Evolutionary conservation across 176 grass and related monocot species (phyloP), one percentile per base, ranked within the genome.

Genomic region (Musa schizocarpa): DNA sequence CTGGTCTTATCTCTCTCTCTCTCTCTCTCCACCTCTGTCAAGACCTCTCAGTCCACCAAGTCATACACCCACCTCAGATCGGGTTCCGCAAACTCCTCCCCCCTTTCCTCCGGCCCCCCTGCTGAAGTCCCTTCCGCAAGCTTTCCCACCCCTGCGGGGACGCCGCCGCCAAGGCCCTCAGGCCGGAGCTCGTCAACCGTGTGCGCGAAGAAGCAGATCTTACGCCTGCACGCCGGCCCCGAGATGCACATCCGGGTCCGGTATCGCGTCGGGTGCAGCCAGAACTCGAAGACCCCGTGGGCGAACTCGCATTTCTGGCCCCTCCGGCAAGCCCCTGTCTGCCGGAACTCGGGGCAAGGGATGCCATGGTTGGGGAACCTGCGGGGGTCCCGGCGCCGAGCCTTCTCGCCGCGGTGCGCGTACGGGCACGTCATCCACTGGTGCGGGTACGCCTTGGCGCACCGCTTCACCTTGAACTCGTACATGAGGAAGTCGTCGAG

Each of bases 261-360:
- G 78, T 63, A 80, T 11, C 78, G 78, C 12, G 78, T 52, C 5
- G 78, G 78, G 56, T 80, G 78, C 34, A 80, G 78, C 78, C 78
- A 80, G 78, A 73, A 73, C 78, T 80, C 78, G 78, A 80, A 80
- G 16, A 80, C 78, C n/a, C 78, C 78, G 55, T 80, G 78, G 9
- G 78, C 56, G 69, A 63, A 80, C 78, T 73, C 78, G 78, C 78
- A 80, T 12, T 21, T 52, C 21, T 73, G 78, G 26, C 78, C 78
- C 13, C 78, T 69, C n/a, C 20, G 13, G 78, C 78, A 80, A 0
- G 70, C 20, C 54, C 78, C 55, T 13, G 4, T 23, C 78, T 73
- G 78, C 27, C 69, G 78, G 78, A 72, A 80, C 69, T 80, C 78
- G 4, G 56, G 57, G 68, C 78, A 80, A 10, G 69, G 68, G 19